These are phyloP conservation scores for Podaxis sp. DNA, from an alignment of 768 basidiomycete genomes.

Conservation along the genomic window DNA sequence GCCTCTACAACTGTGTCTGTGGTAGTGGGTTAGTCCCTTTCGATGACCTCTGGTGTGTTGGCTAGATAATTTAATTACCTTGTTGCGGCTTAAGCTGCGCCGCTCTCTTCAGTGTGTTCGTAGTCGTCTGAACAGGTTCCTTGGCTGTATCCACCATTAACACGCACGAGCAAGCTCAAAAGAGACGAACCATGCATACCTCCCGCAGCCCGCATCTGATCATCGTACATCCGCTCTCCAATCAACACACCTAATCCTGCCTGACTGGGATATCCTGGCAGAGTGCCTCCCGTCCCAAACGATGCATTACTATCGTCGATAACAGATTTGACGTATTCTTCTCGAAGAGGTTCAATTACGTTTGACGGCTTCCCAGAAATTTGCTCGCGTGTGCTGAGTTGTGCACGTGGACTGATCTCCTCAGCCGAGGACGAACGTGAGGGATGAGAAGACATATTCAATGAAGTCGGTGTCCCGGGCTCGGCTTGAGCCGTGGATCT, in stretches of 20 bases:
- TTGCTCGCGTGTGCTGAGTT: neutral
- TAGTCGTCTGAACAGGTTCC: neutral
- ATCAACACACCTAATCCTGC: slow-evolving; percentile 16
- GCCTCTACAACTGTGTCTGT: too few relatives aligned
- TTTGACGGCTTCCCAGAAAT: slow-evolving; percentile 1
- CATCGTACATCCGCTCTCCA: slow-evolving; percentile 18
- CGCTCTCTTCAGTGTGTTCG: neutral
- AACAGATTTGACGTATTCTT: neutral
- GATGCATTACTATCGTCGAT: slow-evolving; percentile 2
- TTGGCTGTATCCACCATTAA: neutral
- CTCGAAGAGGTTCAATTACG: neutral
- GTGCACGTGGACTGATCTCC: neutral
- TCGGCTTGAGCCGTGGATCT: neutral
- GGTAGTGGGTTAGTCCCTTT: neutral
- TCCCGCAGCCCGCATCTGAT: slow-evolving; percentile 12
- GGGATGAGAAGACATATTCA: neutral
- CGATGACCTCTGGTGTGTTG: neutral
- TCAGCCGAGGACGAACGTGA: slow-evolving; percentile 1
- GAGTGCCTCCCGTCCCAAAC: slow-evolving; percentile 10
- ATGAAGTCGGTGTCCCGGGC: neutral
- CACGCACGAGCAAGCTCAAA: neutral
- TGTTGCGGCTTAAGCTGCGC: neutral
- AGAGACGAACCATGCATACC: slow-evolving; percentile 1
- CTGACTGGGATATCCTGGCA: slow-evolving; percentile 19
- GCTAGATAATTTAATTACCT: neutral